Evolutionary conservation across 1,284 basidiomycete species (phyloP), one percentile per base, ranked within the genome.

Genomic region (Hymenochaete sp.): DNA sequence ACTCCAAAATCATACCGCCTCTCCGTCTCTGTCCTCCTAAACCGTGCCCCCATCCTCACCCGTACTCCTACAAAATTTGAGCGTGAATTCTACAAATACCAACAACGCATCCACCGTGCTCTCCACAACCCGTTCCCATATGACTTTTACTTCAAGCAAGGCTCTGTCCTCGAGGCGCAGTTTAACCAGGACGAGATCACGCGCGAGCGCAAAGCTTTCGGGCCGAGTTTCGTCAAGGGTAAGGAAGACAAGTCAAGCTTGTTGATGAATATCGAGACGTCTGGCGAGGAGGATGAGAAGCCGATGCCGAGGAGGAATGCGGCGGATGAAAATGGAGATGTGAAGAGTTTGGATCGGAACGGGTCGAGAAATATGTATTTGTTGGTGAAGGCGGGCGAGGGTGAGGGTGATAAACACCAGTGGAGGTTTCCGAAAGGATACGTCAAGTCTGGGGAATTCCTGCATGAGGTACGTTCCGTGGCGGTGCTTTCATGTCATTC

Each of bases 131-230:
- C 93, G 0, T 83, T 92, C 62, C 84, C 90, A 13, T 75, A 79
- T 47, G 82, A 91, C 35, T 95, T 96, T 63, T 98, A 96, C 71
- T 98, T 97, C 74, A 93, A 93, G 64, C 80, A 83, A 49, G 93
- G 93, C 1, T 90, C 90, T 0, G 72, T 91, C 2, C 77, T 95
- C 26, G 84, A 93, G 60, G 80, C 81, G 33, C 76, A 84, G 40
- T 97, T 93, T 61, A 78, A 71, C 39, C 62, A 76, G 43, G 79
- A 88, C 56, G 84, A 92, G 58, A 73, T 77, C 47, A 67, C 71
- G 52, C 73, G 82, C 42, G 87, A 91, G 56, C 66, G 69, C 29
- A 67, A 70, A 45, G 79, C 79, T 1, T 92, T 90, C 61, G 87
- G 88, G 0, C 62, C 70, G 0, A 66, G 64, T 6, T 79, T 78